Conservation (phyloP, 106 monocot genomes). For the Dactylorhiza incarnata region DNA sequence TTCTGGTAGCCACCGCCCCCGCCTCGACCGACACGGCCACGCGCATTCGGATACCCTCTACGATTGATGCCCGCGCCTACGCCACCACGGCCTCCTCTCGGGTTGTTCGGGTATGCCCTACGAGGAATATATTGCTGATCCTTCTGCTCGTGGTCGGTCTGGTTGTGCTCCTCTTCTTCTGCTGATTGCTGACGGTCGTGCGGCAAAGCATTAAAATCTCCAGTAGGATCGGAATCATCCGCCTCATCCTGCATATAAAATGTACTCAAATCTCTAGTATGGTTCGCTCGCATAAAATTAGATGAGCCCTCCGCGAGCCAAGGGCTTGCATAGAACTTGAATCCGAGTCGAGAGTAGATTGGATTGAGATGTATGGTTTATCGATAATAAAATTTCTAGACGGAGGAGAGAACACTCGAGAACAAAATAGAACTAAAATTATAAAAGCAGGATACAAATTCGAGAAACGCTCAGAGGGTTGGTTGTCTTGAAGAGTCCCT, state of each 20-base stretch:
- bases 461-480: too few relatives aligned
- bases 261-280: neutral
- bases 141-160: constrained; percentile 22
- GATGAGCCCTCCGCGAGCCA: too few relatives aligned
- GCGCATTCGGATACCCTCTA: constrained; percentile 20
- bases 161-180: constrained; percentile 27
- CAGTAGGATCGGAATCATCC: constrained; percentile 10
- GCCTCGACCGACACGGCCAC: constrained; percentile 38
- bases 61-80: constrained; percentile 7
- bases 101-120: constrained; percentile 32
- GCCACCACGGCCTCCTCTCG: constrained; percentile 26
- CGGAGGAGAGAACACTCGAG: neutral
- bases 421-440: neutral
- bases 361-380: too few relatives aligned
- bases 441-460: neutral
- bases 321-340: too few relatives aligned
- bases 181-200: constrained; percentile 25
- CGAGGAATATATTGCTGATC: constrained; percentile 20
- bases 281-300: too few relatives aligned
- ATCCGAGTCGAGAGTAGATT: too few relatives aligned
- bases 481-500: too few relatives aligned
- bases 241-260: constrained; percentile 28
- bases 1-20: constrained; percentile 34
- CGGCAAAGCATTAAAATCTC: constrained; percentile 7
- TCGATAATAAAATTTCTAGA: too few relatives aligned